Evolutionary conservation across 2,329 filamentous ascomycete species (phyloP).

Genomic region (Aspergillus udagawae): DNA sequence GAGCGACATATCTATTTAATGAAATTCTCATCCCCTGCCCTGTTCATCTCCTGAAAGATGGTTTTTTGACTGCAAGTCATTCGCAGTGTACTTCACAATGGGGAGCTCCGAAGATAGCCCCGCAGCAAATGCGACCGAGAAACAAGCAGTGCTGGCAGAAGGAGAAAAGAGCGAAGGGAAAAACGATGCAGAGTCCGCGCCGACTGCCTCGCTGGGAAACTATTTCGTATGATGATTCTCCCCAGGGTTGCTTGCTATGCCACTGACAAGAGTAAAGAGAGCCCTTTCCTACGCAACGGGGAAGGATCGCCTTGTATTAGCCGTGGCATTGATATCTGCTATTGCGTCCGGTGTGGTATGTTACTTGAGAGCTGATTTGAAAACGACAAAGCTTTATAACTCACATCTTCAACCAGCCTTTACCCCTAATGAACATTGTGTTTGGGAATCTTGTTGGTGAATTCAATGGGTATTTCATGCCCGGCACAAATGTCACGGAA

Average conservation of each 20-base stretch:
- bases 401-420: conserved; percentile 7
- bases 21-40: background rate
- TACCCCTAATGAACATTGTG: conserved; percentile 57
- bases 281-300: background rate
- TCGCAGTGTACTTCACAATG: background rate
- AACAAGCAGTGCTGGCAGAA: background rate
- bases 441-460: conserved; percentile 54
- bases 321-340: conserved; percentile 11
- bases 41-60: too few relatives aligned
- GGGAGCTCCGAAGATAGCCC: background rate
- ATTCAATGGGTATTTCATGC: conserved; percentile 55
- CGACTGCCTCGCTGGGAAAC: background rate
- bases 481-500: conserved; percentile 37
- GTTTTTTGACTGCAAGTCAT: background rate
- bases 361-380: conserved; percentile 1
- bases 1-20: background rate
- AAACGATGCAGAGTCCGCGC: background rate
- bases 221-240: background rate
- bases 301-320: background rate
- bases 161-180: background rate
- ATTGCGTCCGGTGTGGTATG: conserved; percentile 26
- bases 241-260: background rate
- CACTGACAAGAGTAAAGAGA: background rate
- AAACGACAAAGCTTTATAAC: background rate
- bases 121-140: background rate